Conservation (phyloP, 208 protist genomes). For the Trypanosoma mega region DNA sequence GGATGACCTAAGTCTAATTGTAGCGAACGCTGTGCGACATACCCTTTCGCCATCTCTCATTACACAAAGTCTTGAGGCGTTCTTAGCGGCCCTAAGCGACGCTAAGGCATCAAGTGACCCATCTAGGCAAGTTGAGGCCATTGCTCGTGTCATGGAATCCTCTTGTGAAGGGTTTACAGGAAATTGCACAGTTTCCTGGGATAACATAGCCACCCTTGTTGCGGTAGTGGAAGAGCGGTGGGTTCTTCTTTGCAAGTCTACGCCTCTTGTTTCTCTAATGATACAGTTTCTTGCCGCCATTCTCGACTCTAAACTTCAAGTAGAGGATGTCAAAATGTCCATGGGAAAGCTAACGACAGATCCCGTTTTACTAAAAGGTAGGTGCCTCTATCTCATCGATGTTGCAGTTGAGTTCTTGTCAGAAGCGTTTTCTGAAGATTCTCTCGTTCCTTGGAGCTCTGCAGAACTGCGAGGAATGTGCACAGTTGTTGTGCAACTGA, state of each 20-base stretch:
- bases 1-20: conserved; percentile 55
- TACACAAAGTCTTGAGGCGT: conserved; percentile 10
- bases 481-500: conserved; percentile 2
- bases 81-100: neutral
- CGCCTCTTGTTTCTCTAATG: conserved; percentile 36
- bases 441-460: conserved; percentile 4
- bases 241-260: conserved; percentile 29
- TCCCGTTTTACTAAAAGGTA: conserved; percentile 12
- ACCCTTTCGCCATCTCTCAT: conserved; percentile 39
- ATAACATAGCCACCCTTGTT: conserved; percentile 42
- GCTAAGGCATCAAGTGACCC: conserved; percentile 10
- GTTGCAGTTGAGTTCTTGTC: neutral
- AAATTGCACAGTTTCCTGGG: conserved; percentile 25
- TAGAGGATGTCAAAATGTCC: neutral
- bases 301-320: conserved; percentile 22
- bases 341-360: conserved; percentile 10
- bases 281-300: conserved; percentile 51
- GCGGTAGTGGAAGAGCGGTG: conserved; percentile 41
- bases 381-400: conserved; percentile 18
- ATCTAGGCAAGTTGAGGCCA: conserved; percentile 24
- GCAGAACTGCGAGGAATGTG: conserved; percentile 22
- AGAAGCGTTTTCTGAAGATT: neutral
- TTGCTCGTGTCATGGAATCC: conserved; percentile 68
- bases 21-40: conserved; percentile 69
- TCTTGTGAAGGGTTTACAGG: conserved; percentile 40